Evolutionary conservation across 2,329 filamentous ascomycete genomes (phyloP), one percentile per base, ranked within the genome.

Genomic region (Dryadomyces quercivorus): DNA sequence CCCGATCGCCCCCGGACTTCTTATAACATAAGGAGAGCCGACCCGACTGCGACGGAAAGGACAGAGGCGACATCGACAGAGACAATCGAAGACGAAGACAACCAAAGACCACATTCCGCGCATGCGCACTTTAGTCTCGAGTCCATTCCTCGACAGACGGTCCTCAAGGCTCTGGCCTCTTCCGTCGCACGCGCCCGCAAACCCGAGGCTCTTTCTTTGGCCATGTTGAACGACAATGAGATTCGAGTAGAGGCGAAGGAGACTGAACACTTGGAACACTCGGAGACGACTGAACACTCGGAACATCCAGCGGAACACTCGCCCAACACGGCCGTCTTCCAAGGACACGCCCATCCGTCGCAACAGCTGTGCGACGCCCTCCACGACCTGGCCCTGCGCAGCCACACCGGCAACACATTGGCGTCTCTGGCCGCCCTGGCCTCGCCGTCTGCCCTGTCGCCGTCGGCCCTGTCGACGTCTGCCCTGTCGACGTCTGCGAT

Each of bases 91-190:
- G 57, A 55, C 56, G 56, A 31, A 31, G 4, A 4, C 26, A 8
- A 31, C 8, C 50, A 51, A 50, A 53, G 55, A 55, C 57, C 57
- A 18, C 53, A 55, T 40, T 59, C 57, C 18, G 55, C 58, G 18
- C 57, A 55, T 49, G 45, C 56, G 12, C 51, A 54, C 20, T 50
- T 53, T 43, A 72, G 74, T 12, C 75, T 80, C 65, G 85, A 88
- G 62, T 75, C 76, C 50, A 74, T 91, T 60, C 86, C 88, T 13
- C 82, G 82, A 59, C 88, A 92, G 70, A 92, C 88, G 55, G 82
- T 90, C 63, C 81, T 91, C 73, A 91, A 93, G 71, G 87, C 86
- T 6, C 71, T 92, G 60, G 85, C 85, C 55, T 31, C 26, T 31
- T 90, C 86, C 15, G 75, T 80, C 46, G 72, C 76, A 55, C 77